These are phyloP conservation scores for Leccinum ochraceum DNA, from an alignment of 768 basidiomycete genomes.

Conservation along the genomic window DNA sequence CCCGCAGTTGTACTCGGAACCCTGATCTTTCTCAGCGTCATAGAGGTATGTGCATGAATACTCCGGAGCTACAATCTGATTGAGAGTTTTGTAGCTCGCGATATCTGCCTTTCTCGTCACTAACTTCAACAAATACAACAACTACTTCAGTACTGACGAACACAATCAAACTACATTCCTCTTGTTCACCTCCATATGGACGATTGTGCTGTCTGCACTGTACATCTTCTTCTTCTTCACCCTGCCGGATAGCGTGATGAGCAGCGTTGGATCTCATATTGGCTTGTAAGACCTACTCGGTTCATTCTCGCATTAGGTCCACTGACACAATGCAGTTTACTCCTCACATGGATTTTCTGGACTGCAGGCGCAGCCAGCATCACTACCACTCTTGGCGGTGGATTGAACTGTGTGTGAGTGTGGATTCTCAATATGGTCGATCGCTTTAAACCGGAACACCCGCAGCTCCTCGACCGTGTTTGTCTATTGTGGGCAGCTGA, in stretches of 20 bases:
- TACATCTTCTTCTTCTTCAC: slow-evolving; percentile 58
- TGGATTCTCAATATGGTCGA: background rate
- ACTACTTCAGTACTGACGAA: slow-evolving; percentile 48
- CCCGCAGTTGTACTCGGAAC: slow-evolving; percentile 55
- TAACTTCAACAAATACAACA: slow-evolving; percentile 56
- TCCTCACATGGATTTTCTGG: slow-evolving; percentile 80
- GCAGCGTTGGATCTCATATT: slow-evolving; percentile 63
- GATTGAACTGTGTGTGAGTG: slow-evolving; percentile 65
- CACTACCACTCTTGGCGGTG: slow-evolving; percentile 65
- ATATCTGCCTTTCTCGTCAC: slow-evolving; percentile 74
- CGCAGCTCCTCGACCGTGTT: slow-evolving; percentile 43
- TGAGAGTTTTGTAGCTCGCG: slow-evolving; percentile 46
- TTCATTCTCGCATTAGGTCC: background rate
- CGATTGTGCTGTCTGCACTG: slow-evolving; percentile 51
- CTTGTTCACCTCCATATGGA: slow-evolving; percentile 76
- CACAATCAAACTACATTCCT: slow-evolving; percentile 67
- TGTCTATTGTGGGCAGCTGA: slow-evolving; percentile 74
- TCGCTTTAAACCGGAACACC: slow-evolving; percentile 1
- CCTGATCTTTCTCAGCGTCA: slow-evolving; percentile 57
- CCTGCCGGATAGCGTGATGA: slow-evolving; percentile 48
- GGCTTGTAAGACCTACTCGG: slow-evolving; percentile 50
- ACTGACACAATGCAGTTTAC: slow-evolving; percentile 44
- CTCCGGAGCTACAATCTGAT: background rate
- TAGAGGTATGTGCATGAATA: slow-evolving; percentile 49
- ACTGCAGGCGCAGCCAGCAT: slow-evolving; percentile 70